A percentile compares a stretch with the other conserved stretches of the same genome.
These are phyloP conservation scores for Tolypocladium ovalisporum DNA, from an alignment of 2,329 filamentous ascomycete genomes.

Conservation along the genomic window DNA sequence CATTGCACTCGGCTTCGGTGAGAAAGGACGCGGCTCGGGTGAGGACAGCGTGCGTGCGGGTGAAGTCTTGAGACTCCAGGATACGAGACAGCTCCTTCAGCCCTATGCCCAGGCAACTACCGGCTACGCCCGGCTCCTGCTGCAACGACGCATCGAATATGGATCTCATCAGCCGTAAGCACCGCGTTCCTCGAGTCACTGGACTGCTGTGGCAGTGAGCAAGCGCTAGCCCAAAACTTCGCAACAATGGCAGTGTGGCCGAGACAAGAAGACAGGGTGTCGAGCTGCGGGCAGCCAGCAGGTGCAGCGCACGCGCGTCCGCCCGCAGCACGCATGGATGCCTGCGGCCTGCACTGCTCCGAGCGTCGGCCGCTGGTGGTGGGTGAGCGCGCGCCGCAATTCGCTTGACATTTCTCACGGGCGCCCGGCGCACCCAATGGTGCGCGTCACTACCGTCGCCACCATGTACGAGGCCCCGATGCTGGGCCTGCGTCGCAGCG, in stretches of 20 bases:
- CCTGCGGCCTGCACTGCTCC: no score
- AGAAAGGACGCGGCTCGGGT: background rate
- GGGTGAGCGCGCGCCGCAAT: background rate
- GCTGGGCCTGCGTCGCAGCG: background rate
- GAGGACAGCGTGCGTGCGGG: background rate
- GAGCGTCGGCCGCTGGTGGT: background rate
- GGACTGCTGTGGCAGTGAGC: background rate
- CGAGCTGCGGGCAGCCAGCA: background rate
- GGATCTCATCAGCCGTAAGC: background rate
- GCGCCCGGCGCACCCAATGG: background rate
- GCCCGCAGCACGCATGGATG: background rate
- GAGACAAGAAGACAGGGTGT: background rate
- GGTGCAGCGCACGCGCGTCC: background rate
- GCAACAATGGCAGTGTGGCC: background rate
- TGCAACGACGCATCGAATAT: background rate
- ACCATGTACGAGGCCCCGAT: background rate
- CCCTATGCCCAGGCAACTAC: background rate
- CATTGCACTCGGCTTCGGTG: no score
- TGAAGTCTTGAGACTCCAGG: background rate
- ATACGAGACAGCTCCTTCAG: background rate
- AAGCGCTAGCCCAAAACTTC: background rate
- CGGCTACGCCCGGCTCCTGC: background rate
- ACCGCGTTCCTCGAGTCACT: background rate
- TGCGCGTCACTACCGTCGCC: background rate
- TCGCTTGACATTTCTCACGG: no score